Conservation (phyloP, 2,329 filamentous ascomycete species). For the Pseudopyrenochaeta lycopersici region DNA sequence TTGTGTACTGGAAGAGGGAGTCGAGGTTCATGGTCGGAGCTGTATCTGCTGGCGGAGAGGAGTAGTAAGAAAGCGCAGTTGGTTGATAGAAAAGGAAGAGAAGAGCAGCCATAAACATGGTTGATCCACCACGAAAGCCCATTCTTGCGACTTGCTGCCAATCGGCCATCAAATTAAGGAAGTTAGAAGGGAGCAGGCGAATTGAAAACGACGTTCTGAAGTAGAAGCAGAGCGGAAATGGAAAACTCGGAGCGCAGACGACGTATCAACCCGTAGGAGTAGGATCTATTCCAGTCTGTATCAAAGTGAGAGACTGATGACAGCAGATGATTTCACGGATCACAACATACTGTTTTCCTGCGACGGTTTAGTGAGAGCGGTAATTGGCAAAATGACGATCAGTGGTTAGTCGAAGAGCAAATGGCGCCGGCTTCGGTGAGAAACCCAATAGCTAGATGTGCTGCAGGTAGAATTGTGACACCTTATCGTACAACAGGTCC, state of each 20-base stretch:
- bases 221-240: constrained; percentile 1
- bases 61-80: constrained; percentile 12
- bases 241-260: neutral
- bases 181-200: neutral
- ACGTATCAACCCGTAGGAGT: neutral
- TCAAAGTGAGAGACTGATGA: constrained; percentile 17
- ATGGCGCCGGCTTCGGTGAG: neutral
- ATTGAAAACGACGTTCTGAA: neutral
- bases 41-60: constrained; percentile 25
- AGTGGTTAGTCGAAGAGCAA: constrained; percentile 16
- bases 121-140: neutral
- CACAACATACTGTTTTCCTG: constrained; percentile 8
- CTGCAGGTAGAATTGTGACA: neutral
- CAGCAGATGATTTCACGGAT: neutral
- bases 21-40: constrained; percentile 24
- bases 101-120: neutral
- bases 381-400: constrained; percentile 14
- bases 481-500: neutral
- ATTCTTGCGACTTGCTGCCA: neutral
- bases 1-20: constrained; percentile 29
- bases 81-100: neutral
- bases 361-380: constrained; percentile 23
- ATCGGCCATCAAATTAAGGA: no score
- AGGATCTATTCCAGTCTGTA: neutral
- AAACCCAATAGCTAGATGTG: neutral